A percentile compares a stretch with the other conserved stretches of the same genome.
phyloP scores from a whole-genome alignment of 768 basidiomycete genomes.

The Coprinellus micaceus region DNA sequence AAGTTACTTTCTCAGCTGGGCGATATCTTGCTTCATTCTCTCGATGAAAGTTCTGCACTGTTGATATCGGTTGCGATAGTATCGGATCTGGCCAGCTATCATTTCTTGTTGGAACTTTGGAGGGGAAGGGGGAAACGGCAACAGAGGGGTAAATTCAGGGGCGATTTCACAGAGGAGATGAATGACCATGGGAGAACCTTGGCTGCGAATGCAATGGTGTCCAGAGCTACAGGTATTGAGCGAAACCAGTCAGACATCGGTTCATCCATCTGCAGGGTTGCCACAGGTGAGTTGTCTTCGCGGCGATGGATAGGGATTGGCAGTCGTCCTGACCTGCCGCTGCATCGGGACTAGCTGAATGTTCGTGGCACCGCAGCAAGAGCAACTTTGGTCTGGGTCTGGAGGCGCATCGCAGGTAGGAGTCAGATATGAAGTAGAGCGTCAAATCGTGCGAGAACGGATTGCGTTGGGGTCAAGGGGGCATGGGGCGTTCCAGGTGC shows the following conservation, averaged over 20 bases:
- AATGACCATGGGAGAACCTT: slow-evolving; percentile 42
- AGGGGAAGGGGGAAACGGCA: neutral
- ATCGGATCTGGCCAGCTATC: slow-evolving; percentile 62
- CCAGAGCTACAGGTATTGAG: slow-evolving; percentile 56
- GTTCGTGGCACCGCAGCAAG: slow-evolving; percentile 58
- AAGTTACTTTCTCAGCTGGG: slow-evolving; percentile 55
- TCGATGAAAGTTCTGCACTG: slow-evolving; percentile 55
- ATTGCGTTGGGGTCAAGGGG: too few species aligned
- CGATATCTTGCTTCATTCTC: slow-evolving; percentile 45
- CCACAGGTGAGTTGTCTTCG: neutral
- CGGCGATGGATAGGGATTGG: neutral
- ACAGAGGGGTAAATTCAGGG: neutral
- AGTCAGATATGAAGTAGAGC: neutral
- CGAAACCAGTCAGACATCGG: slow-evolving; percentile 85
- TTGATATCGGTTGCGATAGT: slow-evolving; percentile 54
- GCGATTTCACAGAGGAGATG: neutral
- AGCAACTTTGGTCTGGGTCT: slow-evolving; percentile 75
- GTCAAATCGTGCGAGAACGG: too few species aligned
- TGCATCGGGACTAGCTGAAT: slow-evolving; percentile 74
- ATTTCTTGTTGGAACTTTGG: slow-evolving; percentile 75
- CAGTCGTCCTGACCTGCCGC: slow-evolving; percentile 52
- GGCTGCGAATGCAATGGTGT: slow-evolving; percentile 60
- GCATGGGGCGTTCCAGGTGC: neutral
- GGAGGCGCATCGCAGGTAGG: neutral
- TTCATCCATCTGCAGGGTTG: slow-evolving; percentile 55